Evolutionary conservation across 331 rosid genomes (phyloP).

Genomic region (Rhamnella rubrinervis): DNA sequence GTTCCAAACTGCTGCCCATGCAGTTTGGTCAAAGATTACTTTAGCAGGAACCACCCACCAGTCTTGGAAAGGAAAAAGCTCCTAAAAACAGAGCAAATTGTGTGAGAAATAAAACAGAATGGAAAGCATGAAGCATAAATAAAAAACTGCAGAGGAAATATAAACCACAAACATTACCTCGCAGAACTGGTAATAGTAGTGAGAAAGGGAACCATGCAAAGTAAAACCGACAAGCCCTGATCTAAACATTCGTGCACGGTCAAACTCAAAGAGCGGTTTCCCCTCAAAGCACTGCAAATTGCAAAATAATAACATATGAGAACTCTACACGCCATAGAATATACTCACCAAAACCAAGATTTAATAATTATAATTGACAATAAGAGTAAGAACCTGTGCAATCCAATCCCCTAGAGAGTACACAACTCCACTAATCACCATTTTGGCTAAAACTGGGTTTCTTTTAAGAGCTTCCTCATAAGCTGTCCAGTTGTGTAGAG

Average conservation of each 20-base stretch:
- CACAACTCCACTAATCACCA: conserved; percentile 95
- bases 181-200: conserved; percentile 84
- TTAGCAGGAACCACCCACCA: conserved; percentile 99
- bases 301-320: background rate
- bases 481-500: conserved; percentile 94
- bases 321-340: background rate
- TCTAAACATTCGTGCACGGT: conserved; percentile 85
- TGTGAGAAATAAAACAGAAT: conserved; percentile 4
- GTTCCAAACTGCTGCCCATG: conserved; percentile 95
- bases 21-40: conserved; percentile 88
- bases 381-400: conserved; percentile 63
- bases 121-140: conserved; percentile 1
- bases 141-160: conserved; percentile 7
- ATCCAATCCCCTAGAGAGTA: conserved; percentile 97
- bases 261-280: conserved; percentile 89
- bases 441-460: conserved; percentile 93
- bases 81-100: conserved; percentile 44
- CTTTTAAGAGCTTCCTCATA: conserved; percentile 95
- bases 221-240: conserved; percentile 95
- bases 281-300: conserved; percentile 88
- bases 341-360: conserved; percentile 8
- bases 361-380: background rate
- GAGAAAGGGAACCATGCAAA: conserved; percentile 95
- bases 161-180: conserved; percentile 51
- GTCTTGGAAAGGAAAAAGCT: conserved; percentile 81